phyloP scores from a whole-genome alignment of 495 filamentous ascomycete genomes.

The Neurospora sp. region DNA sequence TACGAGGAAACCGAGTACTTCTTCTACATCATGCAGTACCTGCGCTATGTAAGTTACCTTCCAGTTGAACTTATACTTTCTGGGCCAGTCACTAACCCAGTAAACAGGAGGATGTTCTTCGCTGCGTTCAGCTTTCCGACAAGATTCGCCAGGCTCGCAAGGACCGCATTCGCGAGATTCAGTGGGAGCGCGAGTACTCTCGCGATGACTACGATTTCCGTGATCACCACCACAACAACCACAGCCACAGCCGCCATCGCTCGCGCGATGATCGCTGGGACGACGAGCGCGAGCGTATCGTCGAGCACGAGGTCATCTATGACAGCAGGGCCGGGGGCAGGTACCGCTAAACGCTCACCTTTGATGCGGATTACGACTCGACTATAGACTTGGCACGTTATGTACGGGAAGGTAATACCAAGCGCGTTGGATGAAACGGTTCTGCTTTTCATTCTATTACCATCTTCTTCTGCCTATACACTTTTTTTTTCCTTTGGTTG shows the following conservation, averaged over 20 bases:
- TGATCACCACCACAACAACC: conserved; percentile 19
- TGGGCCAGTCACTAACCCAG: conserved; percentile 1
- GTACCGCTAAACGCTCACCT: conserved; percentile 12
- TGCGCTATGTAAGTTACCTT: conserved; percentile 62
- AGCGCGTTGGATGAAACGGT: background rate
- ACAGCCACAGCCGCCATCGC: conserved; percentile 22
- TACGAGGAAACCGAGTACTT: conserved; percentile 85
- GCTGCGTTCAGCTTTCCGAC: conserved; percentile 72
- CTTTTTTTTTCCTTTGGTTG: background rate
- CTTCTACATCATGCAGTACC: conserved; percentile 88
- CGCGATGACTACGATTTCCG: conserved; percentile 58
- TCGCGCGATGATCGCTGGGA: conserved; percentile 29
- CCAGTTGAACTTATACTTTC: background rate
- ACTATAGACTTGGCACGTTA: background rate
- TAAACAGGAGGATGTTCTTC: conserved; percentile 74
- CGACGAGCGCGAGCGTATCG: conserved; percentile 48
- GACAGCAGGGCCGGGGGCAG: conserved; percentile 29
- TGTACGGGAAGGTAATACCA: background rate
- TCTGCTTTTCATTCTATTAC: background rate
- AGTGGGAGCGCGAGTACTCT: conserved; percentile 58
- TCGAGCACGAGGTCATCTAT: conserved; percentile 50
- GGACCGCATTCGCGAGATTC: conserved; percentile 68
- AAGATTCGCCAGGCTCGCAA: conserved; percentile 68
- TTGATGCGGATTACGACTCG: background rate
- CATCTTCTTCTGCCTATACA: background rate